Conservation (phyloP, 345 rosid species). For the Dipteronia dyeriana region DNA sequence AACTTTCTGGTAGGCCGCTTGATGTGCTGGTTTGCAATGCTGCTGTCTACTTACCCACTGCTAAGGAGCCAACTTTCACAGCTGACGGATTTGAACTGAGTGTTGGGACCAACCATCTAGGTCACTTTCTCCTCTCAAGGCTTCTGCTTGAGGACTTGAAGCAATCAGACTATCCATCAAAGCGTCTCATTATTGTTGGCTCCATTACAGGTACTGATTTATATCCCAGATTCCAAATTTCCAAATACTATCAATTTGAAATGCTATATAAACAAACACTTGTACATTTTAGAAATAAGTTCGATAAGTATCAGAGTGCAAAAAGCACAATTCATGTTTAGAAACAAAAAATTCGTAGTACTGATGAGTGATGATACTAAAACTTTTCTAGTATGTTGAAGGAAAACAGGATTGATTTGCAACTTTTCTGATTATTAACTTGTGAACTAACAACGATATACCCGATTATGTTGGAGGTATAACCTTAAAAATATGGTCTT, state of each 20-base stretch:
- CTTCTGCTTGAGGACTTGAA: slow-evolving; percentile 53
- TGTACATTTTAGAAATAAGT: not conserved
- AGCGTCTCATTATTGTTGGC: slow-evolving; percentile 58
- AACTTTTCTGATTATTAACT: too few species aligned
- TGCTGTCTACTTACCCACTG: slow-evolving; percentile 59
- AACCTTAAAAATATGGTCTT: not conserved
- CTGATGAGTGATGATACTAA: too few species aligned
- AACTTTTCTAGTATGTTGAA: too few species aligned
- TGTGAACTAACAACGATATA: too few species aligned
- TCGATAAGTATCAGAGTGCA: too few species aligned
- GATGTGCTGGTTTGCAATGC: slow-evolving; percentile 68
- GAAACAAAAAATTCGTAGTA: too few species aligned
- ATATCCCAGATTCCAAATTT: not conserved
- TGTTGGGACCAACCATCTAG: slow-evolving; percentile 65
- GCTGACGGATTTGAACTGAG: slow-evolving; percentile 67
- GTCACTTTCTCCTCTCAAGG: slow-evolving; percentile 56
- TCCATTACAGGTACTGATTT: slow-evolving; percentile 50
- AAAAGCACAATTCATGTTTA: too few species aligned
- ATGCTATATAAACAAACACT: not conserved
- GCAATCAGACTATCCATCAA: slow-evolving; percentile 55
- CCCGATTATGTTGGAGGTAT: not conserved
- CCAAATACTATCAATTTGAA: not conserved
- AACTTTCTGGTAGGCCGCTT: slow-evolving; percentile 47
- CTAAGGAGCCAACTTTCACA: slow-evolving; percentile 55
- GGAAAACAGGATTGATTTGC: too few species aligned